Evolutionary conservation across 257 asterid species (phyloP).

Genomic region (Cinchona pubescens): DNA sequence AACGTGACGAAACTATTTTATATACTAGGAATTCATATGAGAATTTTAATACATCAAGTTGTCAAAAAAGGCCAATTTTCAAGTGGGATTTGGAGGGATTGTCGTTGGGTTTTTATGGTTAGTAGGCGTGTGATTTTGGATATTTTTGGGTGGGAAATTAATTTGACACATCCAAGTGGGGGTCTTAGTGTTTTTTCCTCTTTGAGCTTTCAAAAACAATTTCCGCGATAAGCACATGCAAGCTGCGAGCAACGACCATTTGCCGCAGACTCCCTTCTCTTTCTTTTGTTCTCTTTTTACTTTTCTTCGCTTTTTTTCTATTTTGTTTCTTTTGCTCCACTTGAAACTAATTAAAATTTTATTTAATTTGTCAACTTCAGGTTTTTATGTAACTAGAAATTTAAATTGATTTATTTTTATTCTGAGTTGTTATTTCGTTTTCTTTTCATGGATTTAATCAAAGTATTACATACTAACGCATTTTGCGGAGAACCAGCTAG

Average conservation of each 20-base stretch:
- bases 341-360: not conserved
- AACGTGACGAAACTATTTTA: too few relatives aligned
- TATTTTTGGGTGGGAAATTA: conserved; percentile 11
- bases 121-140: conserved; percentile 20
- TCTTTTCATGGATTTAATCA: too few relatives aligned
- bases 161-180: conserved; percentile 30
- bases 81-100: not conserved
- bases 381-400: not conserved
- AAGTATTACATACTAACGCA: too few relatives aligned
- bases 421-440: not conserved
- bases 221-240: conserved; percentile 24
- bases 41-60: not conserved
- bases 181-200: conserved; percentile 18
- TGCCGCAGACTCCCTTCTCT: conserved; percentile 17
- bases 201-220: not conserved
- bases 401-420: not conserved
- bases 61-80: not conserved
- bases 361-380: not conserved
- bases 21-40: too few relatives aligned
- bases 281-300: not conserved
- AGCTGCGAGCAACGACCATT: conserved; percentile 19
- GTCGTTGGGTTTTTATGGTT: not conserved
- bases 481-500: too few relatives aligned
- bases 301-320: not conserved
- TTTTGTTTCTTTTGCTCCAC: not conserved